Conservation (phyloP, 805 yeast genomes). For the Metschnikowia kunwiensis region DNA sequence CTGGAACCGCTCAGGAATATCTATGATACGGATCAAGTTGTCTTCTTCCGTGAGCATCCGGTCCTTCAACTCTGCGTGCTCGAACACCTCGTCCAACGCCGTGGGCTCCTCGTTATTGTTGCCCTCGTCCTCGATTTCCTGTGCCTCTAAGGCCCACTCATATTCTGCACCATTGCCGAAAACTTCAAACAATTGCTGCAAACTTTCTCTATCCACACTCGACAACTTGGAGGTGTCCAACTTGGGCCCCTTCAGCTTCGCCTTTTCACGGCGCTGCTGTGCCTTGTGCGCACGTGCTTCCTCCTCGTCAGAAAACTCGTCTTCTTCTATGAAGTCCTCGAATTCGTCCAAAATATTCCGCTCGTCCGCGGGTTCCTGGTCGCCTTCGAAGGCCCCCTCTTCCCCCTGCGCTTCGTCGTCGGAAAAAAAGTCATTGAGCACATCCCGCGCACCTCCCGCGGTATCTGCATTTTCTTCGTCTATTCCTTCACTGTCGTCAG, state of each 20-base stretch:
- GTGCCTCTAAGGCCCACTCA: slow-evolving; percentile 96
- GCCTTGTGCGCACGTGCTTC: slow-evolving; percentile 42
- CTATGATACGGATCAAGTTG: slow-evolving; percentile 76
- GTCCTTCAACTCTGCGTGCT: slow-evolving; percentile 87
- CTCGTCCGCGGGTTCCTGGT: slow-evolving; percentile 21
- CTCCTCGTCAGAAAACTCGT: slow-evolving; percentile 83
- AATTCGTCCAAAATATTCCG: slow-evolving; percentile 67
- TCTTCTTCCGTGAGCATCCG: slow-evolving; percentile 91
- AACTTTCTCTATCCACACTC: slow-evolving; percentile 79
- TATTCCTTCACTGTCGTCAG: slow-evolving; percentile 30
- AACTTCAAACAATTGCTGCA: slow-evolving; percentile 89
- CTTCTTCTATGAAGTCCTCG: slow-evolving; percentile 97
- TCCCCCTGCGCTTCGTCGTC: slow-evolving; percentile 45
- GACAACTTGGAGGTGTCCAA: slow-evolving; percentile 58
- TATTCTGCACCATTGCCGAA: slow-evolving; percentile 97
- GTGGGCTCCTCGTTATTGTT: slow-evolving; percentile 52
- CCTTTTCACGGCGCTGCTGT: slow-evolving; percentile 31
- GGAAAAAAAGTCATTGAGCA: slow-evolving; percentile 67
- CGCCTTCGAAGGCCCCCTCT: slow-evolving; percentile 24
- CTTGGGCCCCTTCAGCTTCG: slow-evolving; percentile 37
- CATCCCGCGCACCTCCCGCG: slow-evolving; percentile 23
- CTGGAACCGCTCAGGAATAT: slow-evolving; percentile 91
- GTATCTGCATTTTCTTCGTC: slow-evolving; percentile 20
- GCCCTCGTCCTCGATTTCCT: slow-evolving; percentile 59
- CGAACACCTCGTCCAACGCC: slow-evolving; percentile 85